These are phyloP conservation scores for Kregervanrija pseudodelftensis DNA, from an alignment of 805 yeast genomes.

Conservation along the genomic window DNA sequence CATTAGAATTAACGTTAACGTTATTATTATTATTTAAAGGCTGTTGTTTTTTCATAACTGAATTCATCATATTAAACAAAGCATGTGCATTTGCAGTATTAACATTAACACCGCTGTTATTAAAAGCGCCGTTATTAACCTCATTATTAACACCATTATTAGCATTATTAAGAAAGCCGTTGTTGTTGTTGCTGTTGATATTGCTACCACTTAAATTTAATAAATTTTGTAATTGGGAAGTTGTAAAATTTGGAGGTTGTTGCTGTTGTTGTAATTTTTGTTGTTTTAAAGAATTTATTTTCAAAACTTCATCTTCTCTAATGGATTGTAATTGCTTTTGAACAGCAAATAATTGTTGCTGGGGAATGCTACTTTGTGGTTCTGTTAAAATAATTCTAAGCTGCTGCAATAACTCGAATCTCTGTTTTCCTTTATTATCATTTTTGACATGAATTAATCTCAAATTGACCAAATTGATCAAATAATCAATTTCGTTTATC, in stretches of 20 bases:
- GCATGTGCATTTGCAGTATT: constrained; percentile 15
- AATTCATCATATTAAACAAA: constrained; percentile 19
- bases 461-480: constrained; percentile 36
- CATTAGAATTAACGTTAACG: background rate
- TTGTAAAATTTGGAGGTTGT: constrained; percentile 9
- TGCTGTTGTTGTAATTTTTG: constrained; percentile 16
- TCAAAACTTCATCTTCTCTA: constrained; percentile 27
- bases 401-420: constrained; percentile 38
- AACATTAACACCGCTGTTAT: background rate
- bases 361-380: constrained; percentile 20
- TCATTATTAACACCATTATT: too few relatives aligned
- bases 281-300: constrained; percentile 19
- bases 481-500: constrained; percentile 27
- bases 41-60: constrained; percentile 13
- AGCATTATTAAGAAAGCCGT: background rate
- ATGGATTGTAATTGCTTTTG: constrained; percentile 26
- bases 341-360: constrained; percentile 25
- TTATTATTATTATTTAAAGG: background rate
- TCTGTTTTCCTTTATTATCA: constrained; percentile 35
- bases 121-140: too few relatives aligned
- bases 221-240: constrained; percentile 13
- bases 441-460: constrained; percentile 29
- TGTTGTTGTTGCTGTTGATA: background rate
- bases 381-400: constrained; percentile 33
- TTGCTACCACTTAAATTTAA: constrained; percentile 5